Percentiles rank a stretch among this genome's conserved stretches.
Evolutionary conservation across 1,139 yeast species (phyloP).

Genomic region (Candida albicans): DNA sequence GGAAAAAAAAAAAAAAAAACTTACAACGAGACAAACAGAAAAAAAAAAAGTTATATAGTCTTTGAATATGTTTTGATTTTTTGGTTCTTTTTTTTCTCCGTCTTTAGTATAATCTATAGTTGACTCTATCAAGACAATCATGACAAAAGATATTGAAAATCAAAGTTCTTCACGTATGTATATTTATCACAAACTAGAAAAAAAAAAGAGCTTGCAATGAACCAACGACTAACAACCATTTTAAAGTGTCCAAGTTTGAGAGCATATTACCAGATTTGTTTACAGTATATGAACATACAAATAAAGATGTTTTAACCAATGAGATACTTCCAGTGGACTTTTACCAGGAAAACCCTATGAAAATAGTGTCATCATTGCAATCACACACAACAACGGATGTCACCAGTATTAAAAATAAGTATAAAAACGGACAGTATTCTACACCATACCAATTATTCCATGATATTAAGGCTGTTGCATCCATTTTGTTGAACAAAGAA

Average conservation of each 20-base stretch:
- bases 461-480: slow-evolving; percentile 69
- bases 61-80: neutral
- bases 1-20: neutral
- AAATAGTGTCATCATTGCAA: slow-evolving; percentile 44
- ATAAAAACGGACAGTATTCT: slow-evolving; percentile 34
- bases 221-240: slow-evolving; percentile 1
- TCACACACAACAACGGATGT: slow-evolving; percentile 21
- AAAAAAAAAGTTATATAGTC: slow-evolving; percentile 4
- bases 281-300: slow-evolving; percentile 33
- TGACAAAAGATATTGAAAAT: slow-evolving; percentile 13
- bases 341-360: slow-evolving; percentile 42
- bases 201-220: neutral
- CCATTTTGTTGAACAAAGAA: slow-evolving; percentile 46
- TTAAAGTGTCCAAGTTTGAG: slow-evolving; percentile 8
- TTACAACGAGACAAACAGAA: slow-evolving; percentile 5
- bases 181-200: neutral
- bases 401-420: slow-evolving; percentile 24
- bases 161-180: slow-evolving; percentile 11
- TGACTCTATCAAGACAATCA: slow-evolving; percentile 1
- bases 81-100: neutral
- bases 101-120: neutral
- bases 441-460: slow-evolving; percentile 60
- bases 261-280: slow-evolving; percentile 21
- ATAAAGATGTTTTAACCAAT: slow-evolving; percentile 36
- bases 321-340: slow-evolving; percentile 45